Evolutionary conservation across 176 grass and related monocot genomes (phyloP), one percentile per base, ranked within the genome.

Genomic region (Triticum dicoccoides): DNA sequence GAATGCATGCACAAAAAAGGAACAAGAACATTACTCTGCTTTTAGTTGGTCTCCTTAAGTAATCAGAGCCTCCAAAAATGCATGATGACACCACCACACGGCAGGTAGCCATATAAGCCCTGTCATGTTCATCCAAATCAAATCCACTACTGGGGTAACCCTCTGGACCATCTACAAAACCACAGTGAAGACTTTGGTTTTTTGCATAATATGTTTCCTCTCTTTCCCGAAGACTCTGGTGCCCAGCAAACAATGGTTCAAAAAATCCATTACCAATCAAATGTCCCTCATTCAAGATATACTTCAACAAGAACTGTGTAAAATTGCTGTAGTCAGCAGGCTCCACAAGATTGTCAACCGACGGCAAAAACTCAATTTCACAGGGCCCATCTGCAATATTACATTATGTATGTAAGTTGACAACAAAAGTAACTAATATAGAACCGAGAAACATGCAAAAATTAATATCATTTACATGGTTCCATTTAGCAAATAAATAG

Each of bases 21-120:
- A 45, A 78, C 61, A 52, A 89, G 79, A 77, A 85, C 20, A 83
- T 68, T 88, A 95, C 93, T 93, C 90, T 95, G 86, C 86, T 95
- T 81, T 89, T 95, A 82, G 93, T 94, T 86, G 96, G 90, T 61
- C 71, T 94, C 89, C 96, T 93, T 44, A 98, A 74, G 88, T 92
- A 98, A 89, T 95, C 93, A 35, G 93, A 92, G 86, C 89, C 92
- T 89, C 96, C 91, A 84, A 98, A 98, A 91, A 95, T 98, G 78
- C 93, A 95, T 81, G 96, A 95, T 71, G 93, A 98, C 21, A 95
- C 96, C 71, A 89, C 90, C 73, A 98, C 88, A 42, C 45, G 64
- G 76, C 91, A 95, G 79, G 75, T 87, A 82, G 71, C 86, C 93
- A 95, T 98, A 69, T 89, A 87, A 73, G 82, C 78, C 77, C 66